These are phyloP conservation scores for Sporormia fimetaria DNA, from an alignment of 495 filamentous ascomycete species.

Conservation along the genomic window DNA sequence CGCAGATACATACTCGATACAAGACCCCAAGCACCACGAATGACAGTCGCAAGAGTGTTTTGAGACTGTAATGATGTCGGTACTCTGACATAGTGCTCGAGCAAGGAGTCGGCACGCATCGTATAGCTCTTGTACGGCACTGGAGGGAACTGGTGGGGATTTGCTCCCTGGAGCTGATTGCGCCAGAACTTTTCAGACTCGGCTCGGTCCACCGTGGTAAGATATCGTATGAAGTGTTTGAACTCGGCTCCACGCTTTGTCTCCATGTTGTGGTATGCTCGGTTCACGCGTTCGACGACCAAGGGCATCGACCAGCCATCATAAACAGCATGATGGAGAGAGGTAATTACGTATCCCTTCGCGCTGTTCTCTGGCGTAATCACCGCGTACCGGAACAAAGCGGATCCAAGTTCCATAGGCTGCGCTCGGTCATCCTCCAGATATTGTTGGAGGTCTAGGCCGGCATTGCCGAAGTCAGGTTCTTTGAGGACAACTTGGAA, in stretches of 20 bases:
- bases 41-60: slow-evolving; percentile 46
- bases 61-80: slow-evolving; percentile 31
- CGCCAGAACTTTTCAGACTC: slow-evolving; percentile 38
- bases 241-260: slow-evolving; percentile 29
- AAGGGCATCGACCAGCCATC: slow-evolving; percentile 26
- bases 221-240: slow-evolving; percentile 37
- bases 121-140: slow-evolving; percentile 45
- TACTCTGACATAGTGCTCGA: slow-evolving; percentile 41
- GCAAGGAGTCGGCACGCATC: slow-evolving; percentile 41
- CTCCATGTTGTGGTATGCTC: slow-evolving; percentile 25
- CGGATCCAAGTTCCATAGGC: slow-evolving; percentile 43
- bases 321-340: slow-evolving; percentile 24
- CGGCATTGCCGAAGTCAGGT: slow-evolving; percentile 38
- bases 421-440: slow-evolving; percentile 36
- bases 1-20: slow-evolving; percentile 25
- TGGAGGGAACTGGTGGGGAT: slow-evolving; percentile 46
- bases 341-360: slow-evolving; percentile 18
- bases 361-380: slow-evolving; percentile 31
- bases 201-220: slow-evolving; percentile 31
- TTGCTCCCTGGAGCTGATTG: slow-evolving; percentile 40
- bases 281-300: slow-evolving; percentile 24
- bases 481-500: slow-evolving; percentile 47
- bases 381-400: slow-evolving; percentile 45
- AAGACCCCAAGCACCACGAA: slow-evolving; percentile 53
- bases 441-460: slow-evolving; percentile 37